Conservation (phyloP, 2,329 filamentous ascomycete genomes). For the Paraconiothyrium sp. region DNA sequence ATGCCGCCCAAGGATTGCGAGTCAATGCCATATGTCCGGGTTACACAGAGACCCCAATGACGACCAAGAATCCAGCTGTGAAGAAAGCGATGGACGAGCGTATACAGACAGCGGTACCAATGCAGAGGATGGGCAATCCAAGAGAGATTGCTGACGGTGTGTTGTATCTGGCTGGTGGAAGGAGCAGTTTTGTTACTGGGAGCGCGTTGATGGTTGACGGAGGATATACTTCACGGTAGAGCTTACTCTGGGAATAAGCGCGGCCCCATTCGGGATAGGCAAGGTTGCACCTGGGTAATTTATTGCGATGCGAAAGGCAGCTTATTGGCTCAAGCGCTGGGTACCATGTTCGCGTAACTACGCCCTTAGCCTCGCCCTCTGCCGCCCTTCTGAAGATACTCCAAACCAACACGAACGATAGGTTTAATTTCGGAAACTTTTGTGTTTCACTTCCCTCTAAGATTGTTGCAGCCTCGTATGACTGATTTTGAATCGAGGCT, state of each 20-base stretch:
- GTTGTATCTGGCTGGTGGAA: conserved; percentile 37
- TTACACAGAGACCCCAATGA: conserved; percentile 35
- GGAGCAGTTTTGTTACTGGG: conserved; percentile 38
- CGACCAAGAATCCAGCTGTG: conserved; percentile 29
- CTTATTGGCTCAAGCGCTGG: background rate
- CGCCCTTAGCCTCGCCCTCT: background rate
- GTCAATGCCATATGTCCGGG: conserved; percentile 51
- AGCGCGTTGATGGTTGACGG: conserved; percentile 35
- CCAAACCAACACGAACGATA: background rate
- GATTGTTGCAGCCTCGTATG: too few relatives aligned
- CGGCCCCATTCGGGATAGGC: too few relatives aligned
- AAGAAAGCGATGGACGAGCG: conserved; percentile 37
- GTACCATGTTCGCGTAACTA: background rate
- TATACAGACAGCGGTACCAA: conserved; percentile 33
- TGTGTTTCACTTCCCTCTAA: background rate
- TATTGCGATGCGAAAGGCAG: background rate
- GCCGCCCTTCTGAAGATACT: background rate
- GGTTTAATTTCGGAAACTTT: too few relatives aligned
- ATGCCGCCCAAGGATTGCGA: conserved; percentile 52
- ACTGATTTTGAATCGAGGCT: too few relatives aligned
- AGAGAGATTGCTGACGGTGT: conserved; percentile 40
- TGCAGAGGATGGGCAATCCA: conserved; percentile 33
- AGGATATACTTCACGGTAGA: conserved; percentile 24
- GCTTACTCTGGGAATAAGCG: too few relatives aligned
- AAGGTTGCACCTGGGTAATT: background rate